Evolutionary conservation across 1,284 basidiomycete species (phyloP).

Genomic region (Cutaneotrichosporon daszewskae): DNA sequence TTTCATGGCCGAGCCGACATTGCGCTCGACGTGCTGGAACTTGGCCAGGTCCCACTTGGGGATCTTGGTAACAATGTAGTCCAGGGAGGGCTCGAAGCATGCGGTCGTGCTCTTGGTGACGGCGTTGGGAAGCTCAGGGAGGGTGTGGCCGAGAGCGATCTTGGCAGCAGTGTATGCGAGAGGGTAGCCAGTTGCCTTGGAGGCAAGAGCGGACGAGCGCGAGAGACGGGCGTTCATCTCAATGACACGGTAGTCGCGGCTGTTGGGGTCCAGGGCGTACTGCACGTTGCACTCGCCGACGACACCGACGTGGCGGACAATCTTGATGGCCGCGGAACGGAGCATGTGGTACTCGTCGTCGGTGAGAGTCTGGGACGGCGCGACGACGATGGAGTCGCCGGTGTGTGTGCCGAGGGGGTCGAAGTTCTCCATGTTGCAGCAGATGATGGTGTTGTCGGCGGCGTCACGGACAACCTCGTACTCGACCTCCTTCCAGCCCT

Average conservation of each 20-base stretch:
- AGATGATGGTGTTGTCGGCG: constrained; percentile 91
- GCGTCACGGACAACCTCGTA: constrained; percentile 98
- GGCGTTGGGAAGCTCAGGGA: constrained; percentile 96
- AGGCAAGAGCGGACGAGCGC: constrained; percentile 82
- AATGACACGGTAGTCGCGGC: constrained; percentile 94
- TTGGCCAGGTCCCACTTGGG: constrained; percentile 99
- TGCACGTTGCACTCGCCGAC: constrained; percentile 92
- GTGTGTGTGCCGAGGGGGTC: constrained; percentile 98
- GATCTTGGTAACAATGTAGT: constrained; percentile 99
- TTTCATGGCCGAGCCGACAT: constrained; percentile 97
- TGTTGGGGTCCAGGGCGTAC: constrained; percentile 91
- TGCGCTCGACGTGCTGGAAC: constrained; percentile 91
- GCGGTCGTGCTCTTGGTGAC: constrained; percentile 99
- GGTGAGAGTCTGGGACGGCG: constrained; percentile 94
- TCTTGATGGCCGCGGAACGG: constrained; percentile 93
- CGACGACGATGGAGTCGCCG: constrained; percentile 99
- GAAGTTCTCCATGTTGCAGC: constrained; percentile 99
- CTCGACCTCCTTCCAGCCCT: constrained; percentile 99
- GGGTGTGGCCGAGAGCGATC: constrained; percentile 96
- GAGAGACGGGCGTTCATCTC: constrained; percentile 84
- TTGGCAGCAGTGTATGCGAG: constrained; percentile 99
- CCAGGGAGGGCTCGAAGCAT: constrained; percentile 98
- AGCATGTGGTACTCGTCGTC: constrained; percentile 99
- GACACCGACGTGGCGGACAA: constrained; percentile 94
- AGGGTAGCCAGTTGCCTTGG: constrained; percentile 98